phyloP scores from a whole-genome alignment of 495 filamentous ascomycete species.

The Aspergillus hancockii region DNA sequence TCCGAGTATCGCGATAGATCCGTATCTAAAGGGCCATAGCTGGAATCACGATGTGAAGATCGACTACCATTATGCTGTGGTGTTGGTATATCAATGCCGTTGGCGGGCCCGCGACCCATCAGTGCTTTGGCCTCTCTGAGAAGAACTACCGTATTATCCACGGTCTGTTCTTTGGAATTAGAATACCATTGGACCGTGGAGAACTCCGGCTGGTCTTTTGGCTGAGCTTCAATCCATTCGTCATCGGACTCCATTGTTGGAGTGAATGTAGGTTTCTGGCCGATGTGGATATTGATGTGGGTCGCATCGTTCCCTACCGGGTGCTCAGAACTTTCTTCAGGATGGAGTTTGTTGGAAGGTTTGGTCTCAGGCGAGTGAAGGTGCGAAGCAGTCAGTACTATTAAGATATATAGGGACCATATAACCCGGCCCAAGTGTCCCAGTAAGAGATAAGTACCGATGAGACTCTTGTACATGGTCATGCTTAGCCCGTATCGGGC shows the following conservation, averaged over 20 bases:
- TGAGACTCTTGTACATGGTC: not conserved
- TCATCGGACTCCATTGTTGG: not conserved
- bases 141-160: not conserved
- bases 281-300: not conserved
- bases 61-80: not conserved
- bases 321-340: not conserved
- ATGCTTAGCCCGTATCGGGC: not conserved
- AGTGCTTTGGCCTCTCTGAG: not conserved
- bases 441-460: not conserved
- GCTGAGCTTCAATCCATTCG: not conserved
- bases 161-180: not conserved
- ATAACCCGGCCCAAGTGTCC: not conserved
- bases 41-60: not conserved
- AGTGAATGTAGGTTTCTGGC: not conserved
- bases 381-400: not conserved
- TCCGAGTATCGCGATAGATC: not conserved
- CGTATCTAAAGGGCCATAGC: not conserved
- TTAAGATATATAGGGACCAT: not conserved
- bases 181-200: not conserved
- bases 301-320: not conserved
- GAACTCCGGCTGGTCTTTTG: not conserved
- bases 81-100: not conserved
- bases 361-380: not conserved
- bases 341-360: not conserved
- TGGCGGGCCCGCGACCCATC: not conserved